A percentile compares a stretch with the other conserved stretches of the same genome.
Evolutionary conservation across 1,139 yeast genomes (phyloP).

Genomic region (Hansenula sp.): DNA sequence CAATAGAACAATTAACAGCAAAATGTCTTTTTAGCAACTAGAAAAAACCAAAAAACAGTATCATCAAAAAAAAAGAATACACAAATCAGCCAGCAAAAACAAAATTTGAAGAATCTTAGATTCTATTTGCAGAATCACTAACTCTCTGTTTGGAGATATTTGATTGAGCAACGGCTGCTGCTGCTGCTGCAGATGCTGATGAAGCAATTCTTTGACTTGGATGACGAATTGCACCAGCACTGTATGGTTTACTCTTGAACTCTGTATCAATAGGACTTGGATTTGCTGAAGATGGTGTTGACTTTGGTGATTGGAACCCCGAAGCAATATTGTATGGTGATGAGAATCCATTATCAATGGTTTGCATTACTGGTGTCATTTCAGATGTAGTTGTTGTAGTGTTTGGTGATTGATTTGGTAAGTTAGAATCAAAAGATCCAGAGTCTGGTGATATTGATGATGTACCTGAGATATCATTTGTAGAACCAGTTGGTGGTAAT

Average conservation of each 20-base stretch:
- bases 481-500: not conserved
- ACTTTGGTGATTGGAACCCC: constrained; percentile 47
- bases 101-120: not conserved
- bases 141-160: not conserved
- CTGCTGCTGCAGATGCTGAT: constrained; percentile 15
- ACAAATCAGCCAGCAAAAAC: no score
- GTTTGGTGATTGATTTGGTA: constrained; percentile 21
- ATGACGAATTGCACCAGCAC: constrained; percentile 14
- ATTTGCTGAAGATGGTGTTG: constrained; percentile 9
- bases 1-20: no score
- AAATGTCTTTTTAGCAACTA: no score
- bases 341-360: constrained; percentile 40
- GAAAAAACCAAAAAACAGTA: not conserved
- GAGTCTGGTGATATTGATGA: constrained; percentile 23
- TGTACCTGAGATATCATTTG: constrained; percentile 15
- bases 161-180: constrained; percentile 10
- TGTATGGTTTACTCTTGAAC: constrained; percentile 19
- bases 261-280: constrained; percentile 18
- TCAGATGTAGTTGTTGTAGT: constrained; percentile 21
- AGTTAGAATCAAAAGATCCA: constrained; percentile 21
- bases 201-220: constrained; percentile 15
- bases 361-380: constrained; percentile 15
- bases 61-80: not conserved
- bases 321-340: constrained; percentile 60
- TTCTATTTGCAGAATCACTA: not conserved